These are phyloP conservation scores for Pseudogymnoascus sp. DNA, from an alignment of 2,329 filamentous ascomycete species.

Conservation along the genomic window DNA sequence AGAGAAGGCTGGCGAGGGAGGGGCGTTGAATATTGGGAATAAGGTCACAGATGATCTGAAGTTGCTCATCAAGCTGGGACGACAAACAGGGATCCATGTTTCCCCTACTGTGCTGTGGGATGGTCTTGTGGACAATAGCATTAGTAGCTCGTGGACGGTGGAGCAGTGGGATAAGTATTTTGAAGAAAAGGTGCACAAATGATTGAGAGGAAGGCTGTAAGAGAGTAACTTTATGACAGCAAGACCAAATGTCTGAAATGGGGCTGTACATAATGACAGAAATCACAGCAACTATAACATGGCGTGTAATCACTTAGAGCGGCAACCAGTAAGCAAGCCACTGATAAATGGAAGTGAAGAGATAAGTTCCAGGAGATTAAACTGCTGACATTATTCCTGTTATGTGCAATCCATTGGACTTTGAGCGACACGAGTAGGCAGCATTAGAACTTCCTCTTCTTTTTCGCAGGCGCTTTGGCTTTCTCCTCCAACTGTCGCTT, in stretches of 20 bases:
- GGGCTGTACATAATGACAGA: neutral
- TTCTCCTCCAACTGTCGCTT: conserved; percentile 28
- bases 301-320: neutral
- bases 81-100: conserved; percentile 78
- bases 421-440: neutral
- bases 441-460: conserved; percentile 29
- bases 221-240: neutral
- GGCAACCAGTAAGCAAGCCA: neutral
- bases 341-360: neutral
- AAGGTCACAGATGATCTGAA: conserved; percentile 79
- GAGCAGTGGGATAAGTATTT: conserved; percentile 86
- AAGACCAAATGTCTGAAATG: neutral
- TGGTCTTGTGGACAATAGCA: conserved; percentile 70
- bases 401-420: neutral
- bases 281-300: neutral
- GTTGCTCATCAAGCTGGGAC: conserved; percentile 69
- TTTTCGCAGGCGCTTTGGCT: conserved; percentile 26
- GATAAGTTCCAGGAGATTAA: neutral
- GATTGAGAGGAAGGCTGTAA: neutral
- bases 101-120: conserved; percentile 87
- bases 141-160: conserved; percentile 69
- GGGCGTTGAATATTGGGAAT: conserved; percentile 71
- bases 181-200: conserved; percentile 42
- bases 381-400: neutral
- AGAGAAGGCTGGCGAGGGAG: conserved; percentile 59